phyloP scores from a whole-genome alignment of 148 eudicot species.

The Vaccinium vitisidaea region DNA sequence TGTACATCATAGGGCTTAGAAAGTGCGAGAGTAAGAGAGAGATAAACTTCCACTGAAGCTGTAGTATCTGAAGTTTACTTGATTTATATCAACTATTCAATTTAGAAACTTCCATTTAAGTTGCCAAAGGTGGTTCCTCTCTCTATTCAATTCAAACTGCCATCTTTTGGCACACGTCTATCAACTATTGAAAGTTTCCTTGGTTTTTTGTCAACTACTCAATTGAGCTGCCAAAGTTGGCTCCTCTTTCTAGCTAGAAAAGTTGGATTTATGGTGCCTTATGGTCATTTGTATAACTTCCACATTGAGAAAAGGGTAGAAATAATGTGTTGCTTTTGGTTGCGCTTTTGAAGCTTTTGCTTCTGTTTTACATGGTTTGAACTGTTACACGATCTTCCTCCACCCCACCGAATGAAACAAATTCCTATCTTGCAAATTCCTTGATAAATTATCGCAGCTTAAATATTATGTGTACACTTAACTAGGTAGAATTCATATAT shows the following conservation, averaged over 20 bases:
- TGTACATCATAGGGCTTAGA: background rate
- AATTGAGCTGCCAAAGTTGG: conserved; percentile 1
- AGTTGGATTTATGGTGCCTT: background rate
- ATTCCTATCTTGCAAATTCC: background rate
- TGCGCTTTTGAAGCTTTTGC: background rate
- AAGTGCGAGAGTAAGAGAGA: background rate
- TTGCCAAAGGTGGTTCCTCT: background rate
- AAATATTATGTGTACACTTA: background rate
- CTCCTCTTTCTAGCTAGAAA: background rate
- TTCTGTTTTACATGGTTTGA: background rate
- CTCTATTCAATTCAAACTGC: background rate
- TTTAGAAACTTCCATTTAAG: background rate
- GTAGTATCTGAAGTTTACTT: background rate
- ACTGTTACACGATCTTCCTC: background rate
- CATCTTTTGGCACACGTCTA: background rate
- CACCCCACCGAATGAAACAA: background rate
- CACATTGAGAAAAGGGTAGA: background rate
- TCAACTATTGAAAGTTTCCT: background rate
- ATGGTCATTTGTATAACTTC: background rate
- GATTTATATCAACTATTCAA: background rate
- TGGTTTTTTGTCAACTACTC: background rate
- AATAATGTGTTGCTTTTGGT: background rate
- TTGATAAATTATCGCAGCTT: background rate
- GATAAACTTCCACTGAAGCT: background rate
- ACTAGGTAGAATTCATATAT: background rate